Evolutionary conservation across 805 yeast genomes (phyloP).

Genomic region (Saturnispora mendoncae): DNA sequence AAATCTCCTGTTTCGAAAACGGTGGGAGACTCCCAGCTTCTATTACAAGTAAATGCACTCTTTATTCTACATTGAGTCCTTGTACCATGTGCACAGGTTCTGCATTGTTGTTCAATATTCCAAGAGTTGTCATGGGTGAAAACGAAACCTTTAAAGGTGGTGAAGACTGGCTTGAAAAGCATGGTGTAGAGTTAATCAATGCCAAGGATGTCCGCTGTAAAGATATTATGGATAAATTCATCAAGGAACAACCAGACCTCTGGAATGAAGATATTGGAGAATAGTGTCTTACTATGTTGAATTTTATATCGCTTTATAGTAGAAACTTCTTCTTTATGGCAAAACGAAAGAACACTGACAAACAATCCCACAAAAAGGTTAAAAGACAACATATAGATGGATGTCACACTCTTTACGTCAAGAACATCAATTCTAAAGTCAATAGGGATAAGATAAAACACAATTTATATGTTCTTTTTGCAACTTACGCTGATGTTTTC

Average conservation of each 20-base stretch:
- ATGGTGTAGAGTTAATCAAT: conserved; percentile 69
- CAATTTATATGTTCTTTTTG: conserved; percentile 48
- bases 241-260: conserved; percentile 63
- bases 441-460: conserved; percentile 37
- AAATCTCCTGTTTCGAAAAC: conserved; percentile 78
- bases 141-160: conserved; percentile 77
- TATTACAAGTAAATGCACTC: conserved; percentile 74
- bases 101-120: conserved; percentile 77
- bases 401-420: conserved; percentile 43
- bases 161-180: conserved; percentile 56
- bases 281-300: too few relatives aligned
- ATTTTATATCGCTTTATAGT: background rate
- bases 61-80: conserved; percentile 89
- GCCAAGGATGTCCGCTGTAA: conserved; percentile 53
- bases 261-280: conserved; percentile 79
- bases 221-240: conserved; percentile 68
- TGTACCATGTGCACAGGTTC: conserved; percentile 97
- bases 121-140: conserved; percentile 84
- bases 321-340: conserved; percentile 1
- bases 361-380: background rate
- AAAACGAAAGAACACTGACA: background rate
- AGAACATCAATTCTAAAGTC: conserved; percentile 52
- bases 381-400: conserved; percentile 10
- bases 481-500: conserved; percentile 58
- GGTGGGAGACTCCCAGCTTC: conserved; percentile 83